Conservation (phyloP, 2,329 filamentous ascomycete species). For the Aspergillus brasiliensis region DNA sequence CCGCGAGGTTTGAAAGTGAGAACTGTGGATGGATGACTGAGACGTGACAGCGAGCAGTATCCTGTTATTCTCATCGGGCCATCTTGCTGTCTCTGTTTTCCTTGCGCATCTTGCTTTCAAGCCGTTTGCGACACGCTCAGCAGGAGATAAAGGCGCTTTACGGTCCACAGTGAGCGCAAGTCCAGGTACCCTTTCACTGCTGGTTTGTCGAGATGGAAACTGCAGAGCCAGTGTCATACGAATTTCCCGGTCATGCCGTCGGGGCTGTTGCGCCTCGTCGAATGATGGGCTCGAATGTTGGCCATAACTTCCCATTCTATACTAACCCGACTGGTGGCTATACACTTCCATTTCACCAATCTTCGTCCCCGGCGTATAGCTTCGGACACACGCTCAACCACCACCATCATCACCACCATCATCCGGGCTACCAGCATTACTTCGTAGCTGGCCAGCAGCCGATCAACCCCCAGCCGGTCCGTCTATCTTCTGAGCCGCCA, state of each 20-base stretch:
- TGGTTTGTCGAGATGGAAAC: constrained; percentile 38
- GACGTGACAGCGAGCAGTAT: background rate
- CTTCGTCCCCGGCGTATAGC: constrained; percentile 33
- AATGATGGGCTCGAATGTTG: constrained; percentile 38
- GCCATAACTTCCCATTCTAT: constrained; percentile 41
- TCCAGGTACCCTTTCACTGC: background rate
- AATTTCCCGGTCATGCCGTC: constrained; percentile 41
- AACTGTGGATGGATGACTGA: background rate
- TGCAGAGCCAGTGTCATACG: constrained; percentile 44
- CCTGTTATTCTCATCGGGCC: background rate
- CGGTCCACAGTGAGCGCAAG: background rate
- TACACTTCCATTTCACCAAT: constrained; percentile 39
- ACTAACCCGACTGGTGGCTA: constrained; percentile 39
- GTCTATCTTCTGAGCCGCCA: constrained; percentile 32
- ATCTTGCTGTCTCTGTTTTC: background rate
- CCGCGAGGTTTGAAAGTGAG: background rate
- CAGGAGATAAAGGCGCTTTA: background rate
- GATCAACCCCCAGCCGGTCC: constrained; percentile 29
- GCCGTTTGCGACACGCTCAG: background rate
- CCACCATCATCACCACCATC: constrained; percentile 24
- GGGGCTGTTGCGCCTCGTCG: constrained; percentile 40
- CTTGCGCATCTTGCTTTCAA: background rate
- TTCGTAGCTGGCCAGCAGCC: constrained; percentile 35
- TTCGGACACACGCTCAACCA: constrained; percentile 38
- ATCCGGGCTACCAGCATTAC: constrained; percentile 37